Evolutionary conservation across 495 filamentous ascomycete species (phyloP), one percentile per base, ranked within the genome.

Genomic region (Penicillium herquei): DNA sequence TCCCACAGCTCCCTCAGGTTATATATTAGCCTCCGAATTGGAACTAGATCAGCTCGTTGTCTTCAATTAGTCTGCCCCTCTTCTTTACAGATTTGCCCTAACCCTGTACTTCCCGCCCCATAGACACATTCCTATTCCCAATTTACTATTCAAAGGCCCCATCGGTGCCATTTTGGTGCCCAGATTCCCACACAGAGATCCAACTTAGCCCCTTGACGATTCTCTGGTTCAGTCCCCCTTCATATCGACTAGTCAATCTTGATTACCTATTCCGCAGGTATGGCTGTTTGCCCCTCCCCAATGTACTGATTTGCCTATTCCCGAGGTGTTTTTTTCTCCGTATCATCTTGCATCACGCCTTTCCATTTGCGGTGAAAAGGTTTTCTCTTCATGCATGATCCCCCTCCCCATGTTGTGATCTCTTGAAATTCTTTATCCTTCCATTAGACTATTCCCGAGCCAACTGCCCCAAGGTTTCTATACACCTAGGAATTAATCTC

Each of bases 21-120:
- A 49, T 64, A 61, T 61, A 64, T 66, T 56, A 47, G 37, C 35
- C 49, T 49, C 51, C 54, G 16, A 43, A 40, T 51, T 26, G 40
- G 30, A 26, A 37, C 32, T 31, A 48, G 17, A 46, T 7, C 16
- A 6, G n/a, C 17, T 1, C 41, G 26, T 17, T 34, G 14, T 12
- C n/a, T 30, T n/a, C 26, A 26, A 11, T 17, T n/a, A 11, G 7
- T 43, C 7, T 13, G 43, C 11, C 47, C 31, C 47, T 13, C 26
- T 8, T 26, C 10, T n/a, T n/a, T 26, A 26, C 21, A 26, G 21
- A 26, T 39, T 48, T 61, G 47, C 52, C 51, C 58, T 59, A 64
- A 59, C 53, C 58, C 58, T 56, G 50, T 39, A 17, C 43, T 33
- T 34, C 51, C 32, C 45, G 39, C 50, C 52, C 61, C 52, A 52